Conservation (phyloP, 2,329 filamentous ascomycete genomes). For the Drechslerella dactyloides region DNA sequence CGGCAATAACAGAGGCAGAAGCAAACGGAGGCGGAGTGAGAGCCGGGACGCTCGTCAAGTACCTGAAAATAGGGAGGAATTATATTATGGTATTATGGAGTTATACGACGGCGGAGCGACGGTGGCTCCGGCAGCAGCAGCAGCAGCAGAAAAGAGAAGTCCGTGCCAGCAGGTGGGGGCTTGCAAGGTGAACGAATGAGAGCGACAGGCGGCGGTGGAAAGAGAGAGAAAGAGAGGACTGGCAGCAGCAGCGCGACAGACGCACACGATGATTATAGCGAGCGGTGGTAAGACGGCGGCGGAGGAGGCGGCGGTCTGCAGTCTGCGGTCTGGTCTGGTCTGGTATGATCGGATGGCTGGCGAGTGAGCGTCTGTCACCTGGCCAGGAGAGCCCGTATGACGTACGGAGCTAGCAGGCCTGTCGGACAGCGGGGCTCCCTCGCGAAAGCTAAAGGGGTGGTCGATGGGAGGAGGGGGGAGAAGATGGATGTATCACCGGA, state of each 20-base stretch:
- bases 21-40: not conserved
- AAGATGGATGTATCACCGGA: not conserved
- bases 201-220: not conserved
- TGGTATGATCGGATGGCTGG: slow-evolving; percentile 3
- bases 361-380: slow-evolving; percentile 30
- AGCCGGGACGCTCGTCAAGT: slow-evolving; percentile 6
- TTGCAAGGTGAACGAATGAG: not conserved
- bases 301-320: not conserved
- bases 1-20: not conserved
- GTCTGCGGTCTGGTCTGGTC: too few relatives aligned
- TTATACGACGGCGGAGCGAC: not conserved
- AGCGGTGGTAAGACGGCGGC: not conserved
- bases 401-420: slow-evolving; percentile 32
- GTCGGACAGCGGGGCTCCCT: not conserved
- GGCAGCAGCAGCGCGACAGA: too few relatives aligned
- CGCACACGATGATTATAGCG: too few relatives aligned
- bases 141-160: not conserved
- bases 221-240: too few relatives aligned
- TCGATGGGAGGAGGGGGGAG: slow-evolving; percentile 4
- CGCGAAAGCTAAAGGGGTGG: not conserved
- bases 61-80: slow-evolving; percentile 1
- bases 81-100: not conserved
- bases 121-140: not conserved
- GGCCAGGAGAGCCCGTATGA: slow-evolving; percentile 35
- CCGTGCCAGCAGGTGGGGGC: not conserved